Percentiles rank a stretch among this genome's conserved stretches.
phyloP scores from a whole-genome alignment of 116 monocot genomes.

The Papilionanthe hybrid region DNA sequence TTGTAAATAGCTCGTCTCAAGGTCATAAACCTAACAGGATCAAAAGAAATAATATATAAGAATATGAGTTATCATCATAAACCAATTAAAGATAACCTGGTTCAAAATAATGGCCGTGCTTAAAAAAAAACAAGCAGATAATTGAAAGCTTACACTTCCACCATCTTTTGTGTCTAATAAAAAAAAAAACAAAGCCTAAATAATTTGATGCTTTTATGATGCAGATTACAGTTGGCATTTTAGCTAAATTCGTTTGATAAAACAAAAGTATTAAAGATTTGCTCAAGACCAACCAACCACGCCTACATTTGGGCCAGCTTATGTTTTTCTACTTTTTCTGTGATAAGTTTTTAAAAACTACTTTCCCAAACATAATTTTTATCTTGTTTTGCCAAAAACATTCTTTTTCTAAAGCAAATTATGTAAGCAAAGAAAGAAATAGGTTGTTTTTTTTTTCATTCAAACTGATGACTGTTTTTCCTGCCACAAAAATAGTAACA shows the following conservation, averaged over 20 bases:
- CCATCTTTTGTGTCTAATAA: neutral
- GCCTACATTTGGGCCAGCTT: no score
- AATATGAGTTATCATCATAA: neutral
- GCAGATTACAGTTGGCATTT: neutral
- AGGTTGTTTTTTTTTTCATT: no score
- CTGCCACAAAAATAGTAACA: neutral
- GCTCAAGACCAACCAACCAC: neutral
- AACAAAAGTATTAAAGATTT: neutral
- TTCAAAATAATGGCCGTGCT: neutral
- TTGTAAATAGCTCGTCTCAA: constrained; percentile 90
- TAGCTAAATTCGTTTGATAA: neutral
- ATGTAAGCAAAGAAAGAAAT: no score
- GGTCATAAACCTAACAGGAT: constrained; percentile 65
- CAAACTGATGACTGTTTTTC: neutral
- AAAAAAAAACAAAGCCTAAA: neutral
- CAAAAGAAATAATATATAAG: neutral
- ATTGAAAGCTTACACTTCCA: neutral
- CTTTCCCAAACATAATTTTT: no score
- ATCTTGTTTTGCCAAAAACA: no score
- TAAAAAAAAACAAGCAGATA: neutral
- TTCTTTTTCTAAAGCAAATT: no score
- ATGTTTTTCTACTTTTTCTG: no score
- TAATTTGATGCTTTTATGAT: neutral
- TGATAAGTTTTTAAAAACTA: no score
- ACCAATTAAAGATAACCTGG: neutral